Evolutionary conservation across 2,329 filamentous ascomycete genomes (phyloP), one percentile per base, ranked within the genome.

Genomic region (Purpureocillium takamizusanense): DNA sequence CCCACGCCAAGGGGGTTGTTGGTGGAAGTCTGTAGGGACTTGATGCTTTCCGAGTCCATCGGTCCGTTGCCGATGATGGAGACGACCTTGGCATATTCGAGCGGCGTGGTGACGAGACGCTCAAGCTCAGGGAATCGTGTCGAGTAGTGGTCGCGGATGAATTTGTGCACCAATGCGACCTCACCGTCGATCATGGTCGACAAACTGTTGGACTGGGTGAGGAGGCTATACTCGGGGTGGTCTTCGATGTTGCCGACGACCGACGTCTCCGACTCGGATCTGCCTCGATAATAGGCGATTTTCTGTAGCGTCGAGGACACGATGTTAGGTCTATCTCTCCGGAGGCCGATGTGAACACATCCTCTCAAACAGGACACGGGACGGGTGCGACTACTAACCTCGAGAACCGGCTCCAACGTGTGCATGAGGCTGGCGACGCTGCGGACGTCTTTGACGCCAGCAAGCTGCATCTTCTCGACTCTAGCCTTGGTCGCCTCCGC

Each of bases 1-100:
- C 86, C 78, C 40, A 77, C 72, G 13, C 82, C 80, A 6, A 94
- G 70, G 9, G 84, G 70, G 53, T 97, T 95, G 43, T 94, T 76
- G 7, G 80, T 77, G 4, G 83, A 86, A 13, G 77, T 74, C 42
- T 89, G 81, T 34, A 95, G 72, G 3, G 73, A 68, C 59, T 89
- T 90, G 65, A 97, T 90, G 51, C 81, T 84, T 27, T 80, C 76
- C 39, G 73, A 69, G 53, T 94, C 83, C 68, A 97, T 76, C 12
- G 92, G 88, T 0, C 87, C 87, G 64, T 97, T 97, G 49, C 86
- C 84, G 45, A 98, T 76, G 47, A 97, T 94, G 4, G 86, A 81
- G 8, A 97, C 92, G 0, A 92, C 86, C 66, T 94, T 95, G 21
- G 90, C 88, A 63, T 95, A 98, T 57, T 95, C 87, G 36, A 97